These are phyloP conservation scores for Geum urbanum DNA, from an alignment of 306 rosid genomes.

Conservation along the genomic window DNA sequence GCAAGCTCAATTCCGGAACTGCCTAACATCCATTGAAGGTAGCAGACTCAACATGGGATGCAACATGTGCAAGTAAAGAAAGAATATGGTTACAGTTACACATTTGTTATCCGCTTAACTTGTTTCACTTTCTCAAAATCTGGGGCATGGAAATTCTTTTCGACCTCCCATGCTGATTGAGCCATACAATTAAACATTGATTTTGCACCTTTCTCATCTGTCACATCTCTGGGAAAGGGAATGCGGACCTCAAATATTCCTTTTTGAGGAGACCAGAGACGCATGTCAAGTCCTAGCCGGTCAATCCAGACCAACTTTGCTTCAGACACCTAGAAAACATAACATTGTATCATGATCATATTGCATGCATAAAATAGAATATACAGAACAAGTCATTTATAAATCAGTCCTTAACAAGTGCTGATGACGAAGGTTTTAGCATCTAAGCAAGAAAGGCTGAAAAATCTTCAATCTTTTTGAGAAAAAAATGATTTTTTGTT, in stretches of 20 bases:
- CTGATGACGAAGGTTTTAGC: neutral
- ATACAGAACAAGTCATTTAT: neutral
- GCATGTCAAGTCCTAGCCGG: conserved; percentile 81
- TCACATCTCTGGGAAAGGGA: conserved; percentile 83
- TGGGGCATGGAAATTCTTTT: conserved; percentile 54
- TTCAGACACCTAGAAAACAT: conserved; percentile 53
- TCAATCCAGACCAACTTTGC: conserved; percentile 94
- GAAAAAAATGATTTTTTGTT: neutral
- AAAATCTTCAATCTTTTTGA: neutral
- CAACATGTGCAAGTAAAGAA: neutral
- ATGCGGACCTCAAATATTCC: conserved; percentile 72
- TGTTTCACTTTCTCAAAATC: conserved; percentile 68
- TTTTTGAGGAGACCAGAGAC: conserved; percentile 48
- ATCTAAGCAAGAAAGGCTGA: neutral
- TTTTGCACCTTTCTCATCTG: conserved; percentile 81
- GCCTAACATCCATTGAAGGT: neutral
- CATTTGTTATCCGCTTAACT: conserved; percentile 46
- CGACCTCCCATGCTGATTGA: conserved; percentile 95
- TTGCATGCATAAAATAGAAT: neutral
- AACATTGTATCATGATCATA: neutral
- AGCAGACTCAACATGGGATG: neutral
- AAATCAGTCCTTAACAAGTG: neutral
- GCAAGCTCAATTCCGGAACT: neutral
- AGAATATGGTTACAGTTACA: neutral
- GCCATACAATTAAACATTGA: conserved; percentile 87